phyloP scores from a whole-genome alignment of 169 alveolate genomes.

The Toxoplasma gondii region DNA sequence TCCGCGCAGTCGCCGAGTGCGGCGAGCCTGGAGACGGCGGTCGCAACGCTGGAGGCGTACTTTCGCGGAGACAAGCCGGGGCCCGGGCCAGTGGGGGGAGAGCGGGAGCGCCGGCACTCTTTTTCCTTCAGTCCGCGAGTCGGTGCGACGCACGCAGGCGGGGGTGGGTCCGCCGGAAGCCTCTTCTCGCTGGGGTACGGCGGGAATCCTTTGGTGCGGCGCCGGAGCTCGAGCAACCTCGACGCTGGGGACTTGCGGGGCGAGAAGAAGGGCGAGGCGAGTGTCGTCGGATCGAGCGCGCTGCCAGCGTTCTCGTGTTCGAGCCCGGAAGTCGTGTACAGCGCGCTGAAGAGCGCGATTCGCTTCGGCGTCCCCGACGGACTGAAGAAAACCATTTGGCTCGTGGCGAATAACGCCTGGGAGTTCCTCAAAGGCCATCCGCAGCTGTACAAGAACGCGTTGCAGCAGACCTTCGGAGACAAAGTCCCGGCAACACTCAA shows the following conservation, averaged over 20 bases:
- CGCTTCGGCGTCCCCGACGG: conserved; percentile 65
- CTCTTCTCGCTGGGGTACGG: conserved; percentile 8
- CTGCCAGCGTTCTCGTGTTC: neutral
- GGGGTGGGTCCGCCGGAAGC: conserved; percentile 17
- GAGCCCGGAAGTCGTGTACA: conserved; percentile 8
- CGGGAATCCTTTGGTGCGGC: neutral
- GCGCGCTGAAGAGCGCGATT: conserved; percentile 38
- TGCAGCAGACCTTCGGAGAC: conserved; percentile 60
- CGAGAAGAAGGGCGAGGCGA: neutral
- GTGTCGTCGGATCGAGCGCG: neutral
- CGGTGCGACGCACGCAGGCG: conserved; percentile 27
- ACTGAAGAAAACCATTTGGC: conserved; percentile 35
- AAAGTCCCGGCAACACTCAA: conserved; percentile 28
- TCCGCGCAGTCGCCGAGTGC: conserved; percentile 14
- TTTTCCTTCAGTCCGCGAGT: conserved; percentile 1
- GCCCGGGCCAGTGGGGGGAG: neutral
- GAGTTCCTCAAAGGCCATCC: conserved; percentile 35
- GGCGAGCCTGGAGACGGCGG: neutral
- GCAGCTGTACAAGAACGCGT: conserved; percentile 52
- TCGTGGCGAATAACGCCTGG: conserved; percentile 55
- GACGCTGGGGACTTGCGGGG: neutral
- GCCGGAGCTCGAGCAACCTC: conserved; percentile 31
- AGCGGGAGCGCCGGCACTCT: conserved; percentile 27
- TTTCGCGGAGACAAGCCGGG: conserved; percentile 31
- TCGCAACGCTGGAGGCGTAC: conserved; percentile 18